Base-by-base conservation (phyloP, 1,139 yeast genomes). In the Protomyces macrosporus region DNA sequence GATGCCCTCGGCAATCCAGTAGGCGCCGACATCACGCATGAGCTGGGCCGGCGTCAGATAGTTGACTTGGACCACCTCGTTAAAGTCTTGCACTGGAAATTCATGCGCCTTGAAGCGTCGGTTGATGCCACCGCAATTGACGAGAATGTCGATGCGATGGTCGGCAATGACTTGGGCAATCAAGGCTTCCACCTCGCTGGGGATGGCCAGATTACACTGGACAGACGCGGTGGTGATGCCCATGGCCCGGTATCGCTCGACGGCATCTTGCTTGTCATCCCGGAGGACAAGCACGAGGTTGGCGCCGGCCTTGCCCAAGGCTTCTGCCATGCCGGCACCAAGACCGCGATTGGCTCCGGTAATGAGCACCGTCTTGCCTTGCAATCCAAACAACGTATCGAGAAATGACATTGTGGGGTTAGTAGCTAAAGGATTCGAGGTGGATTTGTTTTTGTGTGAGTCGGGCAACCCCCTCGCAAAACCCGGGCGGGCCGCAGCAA, bases 121-220 rank as follows among this genome's bases (percentile, higher is more conserved):
- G 55, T 76, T 76, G 65, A 82, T 79, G 9, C 87, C 87, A 6
- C 86, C 86, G 69, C 83, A 82, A 70, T 82, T 83, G 68, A 83
- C 73, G 45, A 84, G 76, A 12, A 82, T 78, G 69, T 82, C 84
- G 65, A 82, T 76, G 42, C 73, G 70, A 0, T 74, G 72, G 1
- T 78, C 76, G 39, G 52, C 65, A 30, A 45, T 45, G n/a, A 61
- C 57, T 14, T 73, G 66, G n/a, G 70, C 66, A 6, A 78, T 71
- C 16, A 79, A 68, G 12, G 64, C 56, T 34, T 70, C 70, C 36
- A 76, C 75, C 32, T 75, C 70, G 0, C 72, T 73, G 14, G 69
- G 68, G 40, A 70, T 69, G 12, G 71, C 59, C 14, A 77, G 65
- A 9, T 73, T 75, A 7, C 74, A 75, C 10, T 65, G 63, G 30